Base-by-base conservation (phyloP, 2,329 filamentous ascomycete genomes). In the Coniochaeta hoffmannii region DNA sequence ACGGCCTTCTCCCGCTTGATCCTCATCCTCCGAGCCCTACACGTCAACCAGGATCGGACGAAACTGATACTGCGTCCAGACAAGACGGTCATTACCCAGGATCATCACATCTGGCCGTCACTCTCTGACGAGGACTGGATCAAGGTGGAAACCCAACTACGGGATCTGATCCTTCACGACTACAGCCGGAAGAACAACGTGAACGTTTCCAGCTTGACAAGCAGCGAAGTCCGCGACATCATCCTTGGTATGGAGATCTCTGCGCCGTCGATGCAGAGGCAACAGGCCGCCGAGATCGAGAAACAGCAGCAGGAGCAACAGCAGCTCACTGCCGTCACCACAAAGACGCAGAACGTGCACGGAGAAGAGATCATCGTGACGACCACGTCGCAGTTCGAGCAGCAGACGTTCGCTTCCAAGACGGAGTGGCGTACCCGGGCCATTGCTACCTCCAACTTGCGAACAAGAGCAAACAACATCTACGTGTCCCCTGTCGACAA, bases 151-250 rank as follows among this genome's bases (percentile, higher is more conserved):
- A 91, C 91, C 49, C 90, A 96, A 68, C 78, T 99, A 41, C 87
- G 94, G 70, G 94, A 99, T 77, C 77, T 99, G 61, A 99, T 99
- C 65, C 70, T 99, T 63, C 97, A 97, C 63, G 94, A 99, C 69
- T 99, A 99, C 69, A 94, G 94, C 68, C 99, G 97, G 83, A 99
- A 99, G 82, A 99, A 99, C 78, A 99, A 97, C 64, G 94, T 99
- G 76, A 99, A 99, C 65, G 93, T 94, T 12, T 95, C 95, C 15
- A 96, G 91, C 70, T 79, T 99, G 73, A 99, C 94, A 1, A 96
- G 86, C 68, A 96, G 89, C 65, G 94, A 99, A 82, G 94, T 99
- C 53, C 87, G 94, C 64, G 94, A 99, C 68, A 97, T 99, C 65
- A 99, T 99, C 64, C 75, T 99, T 60, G 94, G 94, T 81, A 99